Evolutionary conservation across 2,329 filamentous ascomycete species (phyloP), one percentile per base, ranked within the genome.

Genomic region (Neonectria coccinea): DNA sequence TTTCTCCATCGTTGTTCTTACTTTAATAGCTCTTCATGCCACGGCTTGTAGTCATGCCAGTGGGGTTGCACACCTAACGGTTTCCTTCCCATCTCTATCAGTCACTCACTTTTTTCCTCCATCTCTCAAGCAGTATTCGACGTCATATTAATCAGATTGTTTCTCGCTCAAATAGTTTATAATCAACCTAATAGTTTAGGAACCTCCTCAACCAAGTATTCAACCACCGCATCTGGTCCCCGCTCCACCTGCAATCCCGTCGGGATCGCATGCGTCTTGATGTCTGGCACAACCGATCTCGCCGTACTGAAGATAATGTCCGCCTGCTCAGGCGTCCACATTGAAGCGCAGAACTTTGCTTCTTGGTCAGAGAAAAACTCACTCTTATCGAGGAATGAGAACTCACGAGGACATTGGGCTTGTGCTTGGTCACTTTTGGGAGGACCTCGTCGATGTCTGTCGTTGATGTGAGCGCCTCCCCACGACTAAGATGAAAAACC

Each of bases 311-410:
- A 76, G 27, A 86, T 85, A 64, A 80, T 72, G 7, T 77, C 70
- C 25, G 80, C 80, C 73, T 88, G 79, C 66, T 86, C 83, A 0
- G 79, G 70, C 0, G 80, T 79, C 81, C 80, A 83, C 81, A 82
- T 83, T n/a, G 80, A 90, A 3, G 89, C 88, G 56, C 84, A 87
- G 79, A 89, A 89, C 85, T 89, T 18, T 29, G 14, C 14, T 18
- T 18, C 12, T 52, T 20, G 29, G 54, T 36, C 44, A 56, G 42
- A 18, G 16, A 25, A 16, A n/a, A 7, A 18, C 12, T 41, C 14
- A 4, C 20, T 16, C 2, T 41, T 8, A 12, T n/a, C 3, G 5
- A 36, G 16, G 9, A 6, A 12, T 10, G 47, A 14, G 3, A 47
- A 45, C 74, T 66, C 57, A 75, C 76, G 25, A 78, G 59, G 10